Conservation (phyloP, 2,329 filamentous ascomycete species). For the Amylocarpus encephaloides region DNA sequence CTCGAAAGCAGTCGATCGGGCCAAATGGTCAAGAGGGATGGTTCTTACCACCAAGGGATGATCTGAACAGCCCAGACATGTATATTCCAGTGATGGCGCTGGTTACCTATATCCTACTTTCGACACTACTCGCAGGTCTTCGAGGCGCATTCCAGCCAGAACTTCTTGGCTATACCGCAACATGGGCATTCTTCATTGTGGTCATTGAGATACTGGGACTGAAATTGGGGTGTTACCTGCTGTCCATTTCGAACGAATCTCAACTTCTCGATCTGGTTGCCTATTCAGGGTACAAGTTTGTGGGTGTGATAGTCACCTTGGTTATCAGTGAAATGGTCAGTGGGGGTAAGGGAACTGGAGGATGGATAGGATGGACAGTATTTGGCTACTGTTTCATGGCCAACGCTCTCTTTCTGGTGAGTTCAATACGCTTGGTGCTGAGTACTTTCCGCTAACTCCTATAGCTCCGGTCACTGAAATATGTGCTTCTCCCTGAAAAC, state of each 20-base stretch:
- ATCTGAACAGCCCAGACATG: slow-evolving; percentile 98
- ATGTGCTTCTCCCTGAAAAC: slow-evolving; percentile 86
- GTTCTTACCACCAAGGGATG: slow-evolving; percentile 88
- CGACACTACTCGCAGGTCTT: slow-evolving; percentile 82
- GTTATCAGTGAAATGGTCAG: slow-evolving; percentile 72
- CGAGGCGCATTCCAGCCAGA: slow-evolving; percentile 91
- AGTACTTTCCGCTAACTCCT: slow-evolving; percentile 10
- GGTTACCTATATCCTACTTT: slow-evolving; percentile 94
- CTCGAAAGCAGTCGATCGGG: slow-evolving; percentile 73
- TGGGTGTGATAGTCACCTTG: slow-evolving; percentile 88
- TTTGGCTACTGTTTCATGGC: slow-evolving; percentile 90
- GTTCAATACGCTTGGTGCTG: slow-evolving; percentile 28
- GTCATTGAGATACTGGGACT: slow-evolving; percentile 82
- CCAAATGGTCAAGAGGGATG: slow-evolving; percentile 64
- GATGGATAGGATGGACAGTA: slow-evolving; percentile 81
- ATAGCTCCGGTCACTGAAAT: slow-evolving; percentile 88
- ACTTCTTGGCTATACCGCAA: slow-evolving; percentile 82
- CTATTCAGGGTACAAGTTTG: slow-evolving; percentile 98
- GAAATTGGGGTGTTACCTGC: slow-evolving; percentile 86
- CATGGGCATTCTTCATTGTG: slow-evolving; percentile 75
- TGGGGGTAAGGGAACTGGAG: slow-evolving; percentile 72
- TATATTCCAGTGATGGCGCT: slow-evolving; percentile 98
- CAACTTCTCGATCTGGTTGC: slow-evolving; percentile 91
- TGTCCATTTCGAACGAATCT: slow-evolving; percentile 89
- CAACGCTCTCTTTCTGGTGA: slow-evolving; percentile 90